Conservation (phyloP, 805 yeast species). For the Cyberlindnera subsufficiens region DNA sequence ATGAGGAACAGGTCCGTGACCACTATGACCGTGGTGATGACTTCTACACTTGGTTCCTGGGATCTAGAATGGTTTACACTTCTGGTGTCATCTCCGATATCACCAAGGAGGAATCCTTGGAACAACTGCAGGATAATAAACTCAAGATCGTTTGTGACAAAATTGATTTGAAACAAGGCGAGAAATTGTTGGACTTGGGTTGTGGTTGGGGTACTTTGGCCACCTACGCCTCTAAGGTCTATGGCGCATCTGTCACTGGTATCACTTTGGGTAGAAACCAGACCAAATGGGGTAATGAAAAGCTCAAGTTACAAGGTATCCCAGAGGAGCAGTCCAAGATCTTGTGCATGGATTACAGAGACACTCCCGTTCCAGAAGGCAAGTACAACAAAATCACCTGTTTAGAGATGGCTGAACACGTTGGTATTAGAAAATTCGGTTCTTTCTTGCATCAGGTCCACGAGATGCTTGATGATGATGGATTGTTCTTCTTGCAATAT, state of each 20-base stretch:
- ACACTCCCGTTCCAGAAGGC: conserved; percentile 68
- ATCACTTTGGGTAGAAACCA: conserved; percentile 86
- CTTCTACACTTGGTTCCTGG: conserved; percentile 89
- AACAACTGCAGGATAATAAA: conserved; percentile 84
- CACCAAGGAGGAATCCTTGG: conserved; percentile 64
- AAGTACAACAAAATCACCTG: conserved; percentile 83
- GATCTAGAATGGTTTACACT: conserved; percentile 92
- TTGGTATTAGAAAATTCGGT: conserved; percentile 80
- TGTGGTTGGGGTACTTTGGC: conserved; percentile 98
- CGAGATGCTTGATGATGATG: conserved; percentile 88
- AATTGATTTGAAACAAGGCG: conserved; percentile 68
- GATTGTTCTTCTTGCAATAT: conserved; percentile 78
- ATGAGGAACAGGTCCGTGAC: conserved; percentile 93
- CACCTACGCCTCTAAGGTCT: conserved; percentile 71
- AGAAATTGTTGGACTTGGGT: conserved; percentile 75
- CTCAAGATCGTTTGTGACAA: conserved; percentile 83
- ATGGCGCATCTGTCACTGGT: conserved; percentile 86
- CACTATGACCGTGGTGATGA: conserved; percentile 97
- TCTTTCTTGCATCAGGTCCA: conserved; percentile 74
- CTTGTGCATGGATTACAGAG: conserved; percentile 84
- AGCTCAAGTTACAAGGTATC: conserved; percentile 65
- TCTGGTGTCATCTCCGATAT: conserved; percentile 78
- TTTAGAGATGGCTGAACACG: conserved; percentile 95
- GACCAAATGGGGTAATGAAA: conserved; percentile 80
- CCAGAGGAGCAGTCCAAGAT: conserved; percentile 64